Conservation (phyloP, 2,329 filamentous ascomycete species). For the Pseudogymnoascus destructans region DNA sequence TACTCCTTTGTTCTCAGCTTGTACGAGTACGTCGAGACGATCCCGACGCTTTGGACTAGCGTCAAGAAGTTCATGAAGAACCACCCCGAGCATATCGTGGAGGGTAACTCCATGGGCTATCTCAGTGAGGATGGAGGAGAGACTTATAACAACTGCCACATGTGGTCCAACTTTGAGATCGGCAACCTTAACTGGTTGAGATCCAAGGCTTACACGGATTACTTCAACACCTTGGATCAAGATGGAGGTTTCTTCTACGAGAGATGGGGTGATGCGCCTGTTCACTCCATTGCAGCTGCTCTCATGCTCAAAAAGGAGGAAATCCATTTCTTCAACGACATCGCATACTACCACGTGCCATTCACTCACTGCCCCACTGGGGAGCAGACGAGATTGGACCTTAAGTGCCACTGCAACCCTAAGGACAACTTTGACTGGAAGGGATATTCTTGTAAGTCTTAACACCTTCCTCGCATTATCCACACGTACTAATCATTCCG, state of each 20-base stretch:
- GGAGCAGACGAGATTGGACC: slow-evolving; percentile 68
- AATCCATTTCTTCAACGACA: slow-evolving; percentile 98
- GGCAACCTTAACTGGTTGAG: slow-evolving; percentile 90
- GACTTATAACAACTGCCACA: slow-evolving; percentile 94
- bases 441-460: slow-evolving; percentile 77
- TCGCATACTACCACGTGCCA: slow-evolving; percentile 93
- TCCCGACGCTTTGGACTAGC: slow-evolving; percentile 90
- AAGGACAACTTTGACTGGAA: slow-evolving; percentile 99
- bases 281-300: slow-evolving; percentile 90
- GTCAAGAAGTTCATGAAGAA: slow-evolving; percentile 87
- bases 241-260: slow-evolving; percentile 99
- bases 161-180: slow-evolving; percentile 99
- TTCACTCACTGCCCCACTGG: slow-evolving; percentile 96
- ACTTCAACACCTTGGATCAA: slow-evolving; percentile 73
- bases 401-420: slow-evolving; percentile 90
- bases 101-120: slow-evolving; percentile 80
- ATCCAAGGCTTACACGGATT: slow-evolving; percentile 78
- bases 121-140: slow-evolving; percentile 84
- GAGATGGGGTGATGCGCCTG: slow-evolving; percentile 92
- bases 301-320: slow-evolving; percentile 84
- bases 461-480: no score
- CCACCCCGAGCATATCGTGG: slow-evolving; percentile 74
- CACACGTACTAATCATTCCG: slow-evolving; percentile 8
- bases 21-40: slow-evolving; percentile 91
- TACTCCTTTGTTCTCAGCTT: slow-evolving; percentile 94